Evolutionary conservation across 176 grass and related monocot species (phyloP).

Genomic region (Lolium perenne): DNA sequence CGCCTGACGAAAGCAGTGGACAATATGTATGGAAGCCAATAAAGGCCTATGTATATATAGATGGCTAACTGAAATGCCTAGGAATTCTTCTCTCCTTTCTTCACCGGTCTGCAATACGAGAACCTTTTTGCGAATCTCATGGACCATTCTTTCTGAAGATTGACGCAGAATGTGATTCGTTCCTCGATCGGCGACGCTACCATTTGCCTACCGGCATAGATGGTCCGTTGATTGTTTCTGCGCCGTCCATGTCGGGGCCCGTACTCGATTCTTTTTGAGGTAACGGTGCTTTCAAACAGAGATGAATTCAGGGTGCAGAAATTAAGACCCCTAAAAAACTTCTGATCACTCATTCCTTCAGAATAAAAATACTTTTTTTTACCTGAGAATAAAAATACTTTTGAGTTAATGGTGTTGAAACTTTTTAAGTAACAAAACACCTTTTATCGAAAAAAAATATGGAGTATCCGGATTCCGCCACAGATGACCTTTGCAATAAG

Average conservation of each 20-base stretch:
- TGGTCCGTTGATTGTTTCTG: slow-evolving; percentile 1
- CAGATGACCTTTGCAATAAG: not conserved
- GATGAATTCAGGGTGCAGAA: not conserved
- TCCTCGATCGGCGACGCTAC: not conserved
- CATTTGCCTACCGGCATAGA: not conserved
- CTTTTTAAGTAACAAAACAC: too few relatives aligned
- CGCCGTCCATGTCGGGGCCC: slow-evolving; percentile 29
- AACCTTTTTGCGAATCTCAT: slow-evolving; percentile 1
- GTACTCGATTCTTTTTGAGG: not conserved
- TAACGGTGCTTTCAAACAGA: not conserved
- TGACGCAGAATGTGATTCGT: not conserved
- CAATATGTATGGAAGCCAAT: not conserved
- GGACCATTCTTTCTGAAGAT: slow-evolving; percentile 21
- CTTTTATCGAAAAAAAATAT: too few relatives aligned
- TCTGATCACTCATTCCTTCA: not conserved
- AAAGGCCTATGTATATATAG: not conserved
- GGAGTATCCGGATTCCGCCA: too few relatives aligned
- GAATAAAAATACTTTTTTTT: not conserved
- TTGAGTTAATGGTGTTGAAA: too few relatives aligned
- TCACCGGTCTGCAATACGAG: not conserved
- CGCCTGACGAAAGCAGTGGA: not conserved
- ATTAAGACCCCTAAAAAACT: not conserved
- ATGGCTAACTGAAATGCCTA: not conserved
- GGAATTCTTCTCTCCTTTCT: not conserved
- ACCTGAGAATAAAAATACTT: too few relatives aligned